Evolutionary conservation across 2,329 filamentous ascomycete genomes (phyloP), one percentile per base, ranked within the genome.

Genomic region (Colletotrichum chlorophyti): DNA sequence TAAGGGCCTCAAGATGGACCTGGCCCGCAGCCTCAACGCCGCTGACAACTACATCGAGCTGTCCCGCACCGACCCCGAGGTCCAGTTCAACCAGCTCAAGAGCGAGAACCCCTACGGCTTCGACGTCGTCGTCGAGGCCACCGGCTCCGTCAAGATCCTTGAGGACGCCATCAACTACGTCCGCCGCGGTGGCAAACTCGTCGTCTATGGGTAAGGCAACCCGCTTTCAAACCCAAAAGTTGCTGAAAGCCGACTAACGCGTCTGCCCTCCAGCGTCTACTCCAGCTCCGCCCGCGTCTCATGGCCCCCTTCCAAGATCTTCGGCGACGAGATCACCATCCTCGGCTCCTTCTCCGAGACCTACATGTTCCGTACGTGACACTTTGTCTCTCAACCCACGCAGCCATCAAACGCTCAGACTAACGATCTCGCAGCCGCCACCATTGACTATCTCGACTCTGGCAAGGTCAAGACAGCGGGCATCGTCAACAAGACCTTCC

Each of bases 231-330:
- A 8, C 15, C 3, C 6, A 4, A 9, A 5, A 40, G 12, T 19
- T 14, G 21, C 62, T n/a, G n/a, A n/a, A n/a, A n/a, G n/a, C n/a
- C n/a, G n/a, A n/a, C n/a, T 62, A 35, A 61, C 23, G 11, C 11
- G 8, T n/a, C 14, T 7, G n/a, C n/a, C 9, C 9, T 53, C 3
- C 41, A 73, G 86, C 45, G 89, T 91, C 23, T 91, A 91, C 70
- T 76, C 83, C 63, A 83, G 79, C 62, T 73, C 81, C 24, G 87
- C 83, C 53, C 81, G 82, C 45, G 87, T 91, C 26, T 79, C 82
- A 4, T 90, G 88, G 86, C 79, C 86, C 5, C 89, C 89, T n/a
- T 80, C 82, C 70, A 89, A 88, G 77, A 91, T 92, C 66, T 91
- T 85, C 69, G 79, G 81, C 67, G 74, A 78, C 60, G 88, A 91